Percentiles rank a stretch among this genome's conserved stretches.
phyloP scores from a whole-genome alignment of 139 green algal genomes.

The Haematococcus sp. region DNA sequence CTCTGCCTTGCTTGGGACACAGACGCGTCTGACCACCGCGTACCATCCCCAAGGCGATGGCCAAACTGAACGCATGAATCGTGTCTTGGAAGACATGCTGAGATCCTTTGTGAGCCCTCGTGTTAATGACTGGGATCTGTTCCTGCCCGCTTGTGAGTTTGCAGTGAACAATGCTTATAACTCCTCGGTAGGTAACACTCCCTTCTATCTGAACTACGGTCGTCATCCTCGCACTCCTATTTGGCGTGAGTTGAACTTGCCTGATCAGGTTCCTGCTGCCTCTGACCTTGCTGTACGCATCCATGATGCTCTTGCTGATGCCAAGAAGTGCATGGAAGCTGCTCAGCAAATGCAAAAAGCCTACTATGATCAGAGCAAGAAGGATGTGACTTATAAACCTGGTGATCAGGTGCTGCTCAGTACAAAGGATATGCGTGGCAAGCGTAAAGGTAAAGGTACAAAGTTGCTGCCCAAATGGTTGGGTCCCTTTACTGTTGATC shows the following conservation, averaged over 20 bases:
- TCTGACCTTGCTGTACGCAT: too few species aligned
- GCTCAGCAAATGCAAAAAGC: too few species aligned
- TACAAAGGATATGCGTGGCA: too few species aligned
- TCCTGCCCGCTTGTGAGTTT: conserved; percentile 12
- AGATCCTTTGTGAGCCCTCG: conserved; percentile 5
- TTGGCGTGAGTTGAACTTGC: too few species aligned
- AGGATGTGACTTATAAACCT: too few species aligned
- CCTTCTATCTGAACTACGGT: conserved; percentile 15
- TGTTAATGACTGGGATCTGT: conserved; percentile 10
- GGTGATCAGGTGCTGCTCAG: too few species aligned
- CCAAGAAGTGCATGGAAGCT: conserved; percentile 8
- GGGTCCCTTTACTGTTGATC: too few species aligned
- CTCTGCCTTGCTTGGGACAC: conserved; percentile 27
- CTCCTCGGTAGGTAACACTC: neutral
- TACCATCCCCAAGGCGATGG: conserved; percentile 66
- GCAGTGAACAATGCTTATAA: conserved; percentile 10
- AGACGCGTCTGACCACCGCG: conserved; percentile 41
- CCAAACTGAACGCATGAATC: conserved; percentile 64
- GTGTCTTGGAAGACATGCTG: conserved; percentile 55
- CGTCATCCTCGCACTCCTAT: conserved; percentile 2
- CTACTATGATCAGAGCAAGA: too few species aligned
- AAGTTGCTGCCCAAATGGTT: too few species aligned
- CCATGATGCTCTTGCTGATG: too few species aligned
- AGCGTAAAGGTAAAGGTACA: too few species aligned
- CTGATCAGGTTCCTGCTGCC: too few species aligned